Percentiles rank a stretch among this genome's conserved stretches.
phyloP scores from a whole-genome alignment of 2,329 filamentous ascomycete species.

The Pestalotiopsis sp. region DNA sequence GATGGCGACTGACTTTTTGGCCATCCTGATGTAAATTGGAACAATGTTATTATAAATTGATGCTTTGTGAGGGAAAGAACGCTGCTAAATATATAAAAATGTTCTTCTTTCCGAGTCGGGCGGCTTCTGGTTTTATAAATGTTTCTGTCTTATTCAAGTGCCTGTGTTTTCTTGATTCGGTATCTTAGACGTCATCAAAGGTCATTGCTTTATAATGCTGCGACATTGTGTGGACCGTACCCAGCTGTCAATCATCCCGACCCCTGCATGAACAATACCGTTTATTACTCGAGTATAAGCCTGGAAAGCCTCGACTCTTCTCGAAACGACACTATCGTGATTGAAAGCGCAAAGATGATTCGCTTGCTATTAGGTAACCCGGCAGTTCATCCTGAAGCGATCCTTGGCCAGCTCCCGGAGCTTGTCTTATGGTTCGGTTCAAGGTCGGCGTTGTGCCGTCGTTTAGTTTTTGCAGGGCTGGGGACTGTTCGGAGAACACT shows the following conservation, averaged over 20 bases:
- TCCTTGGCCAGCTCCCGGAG: background rate
- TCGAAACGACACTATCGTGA: background rate
- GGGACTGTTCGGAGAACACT: constrained; percentile 1
- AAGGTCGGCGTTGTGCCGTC: constrained; percentile 3
- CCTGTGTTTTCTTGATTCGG: background rate
- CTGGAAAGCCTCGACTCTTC: background rate
- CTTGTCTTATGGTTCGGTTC: background rate
- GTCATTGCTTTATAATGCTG: constrained; percentile 3
- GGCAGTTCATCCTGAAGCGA: background rate
- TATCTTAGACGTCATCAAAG: constrained; percentile 9
- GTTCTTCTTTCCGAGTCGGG: background rate
- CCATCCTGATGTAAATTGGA: background rate
- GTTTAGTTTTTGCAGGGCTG: background rate
- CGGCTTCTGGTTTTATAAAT: background rate
- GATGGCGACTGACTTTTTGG: constrained; percentile 25
- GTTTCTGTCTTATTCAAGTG: background rate
- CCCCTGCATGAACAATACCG: background rate
- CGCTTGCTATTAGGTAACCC: background rate
- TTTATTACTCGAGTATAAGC: background rate
- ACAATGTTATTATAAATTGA: background rate
- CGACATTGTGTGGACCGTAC: background rate
- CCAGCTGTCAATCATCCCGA: background rate
- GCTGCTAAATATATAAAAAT: background rate
- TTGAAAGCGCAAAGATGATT: background rate
- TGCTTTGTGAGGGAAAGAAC: too few relatives aligned